Evolutionary conservation across 106 monocot species (phyloP).

Genomic region (Acorus gramineus): DNA sequence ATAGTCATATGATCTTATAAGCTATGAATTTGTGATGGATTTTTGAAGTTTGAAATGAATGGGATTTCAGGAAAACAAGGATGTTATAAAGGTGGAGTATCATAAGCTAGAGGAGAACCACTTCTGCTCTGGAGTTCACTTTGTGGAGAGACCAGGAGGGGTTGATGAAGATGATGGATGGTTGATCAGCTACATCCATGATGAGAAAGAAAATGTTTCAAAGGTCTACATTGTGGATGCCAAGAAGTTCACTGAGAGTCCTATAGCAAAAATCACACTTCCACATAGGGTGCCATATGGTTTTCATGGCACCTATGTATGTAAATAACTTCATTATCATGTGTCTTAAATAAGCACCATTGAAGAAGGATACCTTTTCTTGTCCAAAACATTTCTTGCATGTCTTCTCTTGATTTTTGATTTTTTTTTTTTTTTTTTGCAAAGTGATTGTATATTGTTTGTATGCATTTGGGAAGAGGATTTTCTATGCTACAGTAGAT

Average conservation of each 20-base stretch:
- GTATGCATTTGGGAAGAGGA: no score
- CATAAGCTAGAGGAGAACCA: constrained; percentile 20
- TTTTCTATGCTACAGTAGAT: no score
- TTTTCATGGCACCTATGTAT: constrained; percentile 32
- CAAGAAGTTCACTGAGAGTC: constrained; percentile 15
- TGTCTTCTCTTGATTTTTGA: no score
- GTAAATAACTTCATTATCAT: not conserved
- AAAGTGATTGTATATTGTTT: no score
- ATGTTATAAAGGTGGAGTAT: constrained; percentile 18
- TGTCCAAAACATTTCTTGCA: no score
- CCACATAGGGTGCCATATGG: constrained; percentile 46
- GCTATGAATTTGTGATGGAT: no score
- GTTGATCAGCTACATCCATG: constrained; percentile 36
- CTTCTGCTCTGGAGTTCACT: constrained; percentile 40
- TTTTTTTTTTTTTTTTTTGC: no score
- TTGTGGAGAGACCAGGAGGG: constrained; percentile 18
- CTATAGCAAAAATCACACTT: constrained; percentile 31
- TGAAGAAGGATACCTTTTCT: no score
- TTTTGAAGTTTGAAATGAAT: no score
- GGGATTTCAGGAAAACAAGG: not conserved
- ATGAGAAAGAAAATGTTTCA: constrained; percentile 32
- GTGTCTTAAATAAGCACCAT: no score
- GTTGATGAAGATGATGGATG: constrained; percentile 45
- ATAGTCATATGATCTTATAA: no score
- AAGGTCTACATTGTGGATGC: constrained; percentile 43